Evolutionary conservation across 2,329 filamentous ascomycete genomes (phyloP).

Genomic region (Fusarium albosuccineum): DNA sequence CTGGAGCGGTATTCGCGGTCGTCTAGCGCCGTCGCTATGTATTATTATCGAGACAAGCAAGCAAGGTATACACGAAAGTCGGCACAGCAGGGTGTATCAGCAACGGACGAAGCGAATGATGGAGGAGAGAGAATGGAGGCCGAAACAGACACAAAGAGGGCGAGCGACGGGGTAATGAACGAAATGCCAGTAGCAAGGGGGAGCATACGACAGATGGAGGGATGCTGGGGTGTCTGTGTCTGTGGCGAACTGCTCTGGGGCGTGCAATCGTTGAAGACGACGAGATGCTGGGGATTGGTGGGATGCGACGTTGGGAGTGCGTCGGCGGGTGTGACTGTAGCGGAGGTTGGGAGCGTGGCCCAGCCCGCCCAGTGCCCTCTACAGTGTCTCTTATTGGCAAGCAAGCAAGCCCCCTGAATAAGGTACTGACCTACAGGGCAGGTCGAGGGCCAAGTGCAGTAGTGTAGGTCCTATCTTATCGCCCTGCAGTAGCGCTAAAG

Average conservation of each 20-base stretch:
- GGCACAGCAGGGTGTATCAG: not conserved
- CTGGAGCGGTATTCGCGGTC: conserved; percentile 20
- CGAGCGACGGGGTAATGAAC: conserved; percentile 46
- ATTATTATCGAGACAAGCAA: conserved; percentile 10
- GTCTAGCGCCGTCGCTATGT: conserved; percentile 25
- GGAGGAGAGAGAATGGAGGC: conserved; percentile 2
- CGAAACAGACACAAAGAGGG: conserved; percentile 13
- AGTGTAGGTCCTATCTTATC: conserved; percentile 8
- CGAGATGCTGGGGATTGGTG: conserved; percentile 15
- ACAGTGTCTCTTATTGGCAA: conserved; percentile 17
- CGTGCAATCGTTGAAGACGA: conserved; percentile 10
- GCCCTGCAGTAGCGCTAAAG: conserved; percentile 29
- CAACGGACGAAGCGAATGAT: conserved; percentile 22
- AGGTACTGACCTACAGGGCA: conserved; percentile 30
- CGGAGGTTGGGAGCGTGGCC: conserved; percentile 33
- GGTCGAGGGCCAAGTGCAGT: conserved; percentile 16
- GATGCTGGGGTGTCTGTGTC: conserved; percentile 36
- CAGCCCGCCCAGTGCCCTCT: conserved; percentile 19
- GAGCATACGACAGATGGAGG: conserved; percentile 30
- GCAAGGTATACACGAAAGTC: conserved; percentile 8
- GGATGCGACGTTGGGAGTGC: conserved; percentile 36
- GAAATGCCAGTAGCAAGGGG: conserved; percentile 41
- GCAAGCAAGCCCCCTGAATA: conserved; percentile 26
- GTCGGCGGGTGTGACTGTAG: conserved; percentile 33
- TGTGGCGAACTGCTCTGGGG: conserved; percentile 41